Evolutionary conservation across 2,329 filamentous ascomycete genomes (phyloP).

Genomic region (Metarhizium anisopliae): DNA sequence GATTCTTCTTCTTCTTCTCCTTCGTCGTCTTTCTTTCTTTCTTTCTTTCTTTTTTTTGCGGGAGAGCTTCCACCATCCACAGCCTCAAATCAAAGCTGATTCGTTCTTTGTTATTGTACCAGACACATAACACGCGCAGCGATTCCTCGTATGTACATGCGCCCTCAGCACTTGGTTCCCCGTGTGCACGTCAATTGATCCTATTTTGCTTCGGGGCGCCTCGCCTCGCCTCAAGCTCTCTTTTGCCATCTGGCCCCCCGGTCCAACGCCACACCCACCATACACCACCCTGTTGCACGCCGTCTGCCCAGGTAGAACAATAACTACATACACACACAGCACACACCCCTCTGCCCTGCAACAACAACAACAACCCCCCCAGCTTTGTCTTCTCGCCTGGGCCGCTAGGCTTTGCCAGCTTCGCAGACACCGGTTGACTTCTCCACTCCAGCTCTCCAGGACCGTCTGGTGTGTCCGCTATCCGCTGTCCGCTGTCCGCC

Average conservation of each 20-base stretch:
- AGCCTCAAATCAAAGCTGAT: too few relatives aligned
- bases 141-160: background rate
- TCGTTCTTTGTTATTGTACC: too few relatives aligned
- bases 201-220: too few relatives aligned
- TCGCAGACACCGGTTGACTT: background rate
- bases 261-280: background rate
- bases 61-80: too few relatives aligned
- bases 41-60: background rate
- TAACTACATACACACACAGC: background rate
- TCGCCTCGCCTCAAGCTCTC: background rate
- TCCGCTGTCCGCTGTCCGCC: conserved; percentile 2
- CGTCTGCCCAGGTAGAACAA: background rate
- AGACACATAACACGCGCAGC: too few relatives aligned
- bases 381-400: background rate
- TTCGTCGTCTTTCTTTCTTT: background rate
- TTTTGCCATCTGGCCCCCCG: background rate
- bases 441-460: conserved; percentile 7
- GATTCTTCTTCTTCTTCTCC: background rate
- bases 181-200: too few relatives aligned
- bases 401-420: background rate
- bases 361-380: background rate
- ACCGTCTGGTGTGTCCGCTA: background rate
- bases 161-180: background rate
- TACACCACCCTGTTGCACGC: background rate
- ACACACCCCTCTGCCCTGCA: background rate